Conservation (phyloP, 345 rosid genomes). For the Mallotus nudiflorus region DNA sequence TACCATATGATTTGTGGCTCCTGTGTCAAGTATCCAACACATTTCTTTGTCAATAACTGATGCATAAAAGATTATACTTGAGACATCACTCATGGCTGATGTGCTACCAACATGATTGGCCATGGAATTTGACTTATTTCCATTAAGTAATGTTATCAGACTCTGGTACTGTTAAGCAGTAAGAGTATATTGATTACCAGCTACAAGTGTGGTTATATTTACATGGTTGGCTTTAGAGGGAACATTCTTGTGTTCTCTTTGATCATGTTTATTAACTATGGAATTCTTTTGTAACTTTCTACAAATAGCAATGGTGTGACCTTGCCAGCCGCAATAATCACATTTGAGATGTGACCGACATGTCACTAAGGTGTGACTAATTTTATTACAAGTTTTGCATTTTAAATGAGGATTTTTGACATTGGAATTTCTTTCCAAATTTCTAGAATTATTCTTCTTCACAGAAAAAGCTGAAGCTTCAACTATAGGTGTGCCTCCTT, state of each 20-base stretch:
- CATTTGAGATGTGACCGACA: conserved; percentile 4
- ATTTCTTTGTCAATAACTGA: too few species aligned
- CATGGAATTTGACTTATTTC: conserved; percentile 1
- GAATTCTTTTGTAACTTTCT: conserved; percentile 3
- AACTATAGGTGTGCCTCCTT: too few species aligned
- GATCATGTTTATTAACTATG: not conserved
- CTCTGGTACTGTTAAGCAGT: not conserved
- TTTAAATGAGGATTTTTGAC: too few species aligned
- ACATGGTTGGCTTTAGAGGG: too few species aligned
- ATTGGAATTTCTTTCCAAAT: too few species aligned
- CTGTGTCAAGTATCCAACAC: too few species aligned
- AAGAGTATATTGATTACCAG: not conserved
- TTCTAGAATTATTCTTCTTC: too few species aligned
- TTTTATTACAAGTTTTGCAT: not conserved
- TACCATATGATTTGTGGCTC: conserved; percentile 9
- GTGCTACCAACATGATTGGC: not conserved
- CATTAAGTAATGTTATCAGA: too few species aligned
- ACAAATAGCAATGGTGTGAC: too few species aligned
- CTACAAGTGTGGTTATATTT: not conserved
- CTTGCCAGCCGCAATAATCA: too few species aligned
- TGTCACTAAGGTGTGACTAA: not conserved
- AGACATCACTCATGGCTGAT: not conserved
- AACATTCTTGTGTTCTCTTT: not conserved
- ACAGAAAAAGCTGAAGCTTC: too few species aligned
- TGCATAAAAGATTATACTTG: not conserved